Percentiles rank a stretch among this genome's conserved stretches.
Conservation (phyloP, 306 rosid species). For the Cicer pinnatifidum region DNA sequence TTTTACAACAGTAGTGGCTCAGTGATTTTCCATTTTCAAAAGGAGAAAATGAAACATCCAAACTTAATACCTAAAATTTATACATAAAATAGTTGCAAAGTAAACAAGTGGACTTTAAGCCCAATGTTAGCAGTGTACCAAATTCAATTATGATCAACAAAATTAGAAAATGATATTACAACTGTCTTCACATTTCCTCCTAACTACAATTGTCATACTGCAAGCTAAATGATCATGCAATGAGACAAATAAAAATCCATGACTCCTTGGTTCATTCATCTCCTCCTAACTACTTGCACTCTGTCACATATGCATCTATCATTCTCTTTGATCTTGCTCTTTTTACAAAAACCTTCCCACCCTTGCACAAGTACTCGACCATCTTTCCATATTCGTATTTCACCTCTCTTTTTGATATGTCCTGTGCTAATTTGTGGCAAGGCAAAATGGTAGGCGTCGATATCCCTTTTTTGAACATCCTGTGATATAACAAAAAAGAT, state of each 20-base stretch:
- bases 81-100: neutral
- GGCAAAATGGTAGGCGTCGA: conserved; percentile 1
- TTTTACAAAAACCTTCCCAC: conserved; percentile 33
- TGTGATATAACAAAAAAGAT: conserved; percentile 10
- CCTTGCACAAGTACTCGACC: conserved; percentile 17
- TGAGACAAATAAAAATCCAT: neutral
- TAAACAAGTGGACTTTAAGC: neutral
- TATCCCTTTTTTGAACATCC: neutral
- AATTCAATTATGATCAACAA: neutral
- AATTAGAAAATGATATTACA: neutral
- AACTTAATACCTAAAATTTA: neutral
- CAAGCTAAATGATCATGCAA: neutral
- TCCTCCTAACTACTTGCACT: conserved; percentile 34
- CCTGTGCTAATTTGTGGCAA: neutral
- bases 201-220: neutral
- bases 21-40: too few relatives aligned
- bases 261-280: neutral
- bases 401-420: conserved; percentile 4
- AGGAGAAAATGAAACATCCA: neutral
- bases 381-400: conserved; percentile 23
- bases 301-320: conserved; percentile 45
- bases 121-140: neutral
- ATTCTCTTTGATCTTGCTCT: conserved; percentile 7
- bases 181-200: too few relatives aligned
- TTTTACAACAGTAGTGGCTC: too few relatives aligned